phyloP scores from a whole-genome alignment of 768 basidiomycete genomes.

The Leccinum boreale region DNA sequence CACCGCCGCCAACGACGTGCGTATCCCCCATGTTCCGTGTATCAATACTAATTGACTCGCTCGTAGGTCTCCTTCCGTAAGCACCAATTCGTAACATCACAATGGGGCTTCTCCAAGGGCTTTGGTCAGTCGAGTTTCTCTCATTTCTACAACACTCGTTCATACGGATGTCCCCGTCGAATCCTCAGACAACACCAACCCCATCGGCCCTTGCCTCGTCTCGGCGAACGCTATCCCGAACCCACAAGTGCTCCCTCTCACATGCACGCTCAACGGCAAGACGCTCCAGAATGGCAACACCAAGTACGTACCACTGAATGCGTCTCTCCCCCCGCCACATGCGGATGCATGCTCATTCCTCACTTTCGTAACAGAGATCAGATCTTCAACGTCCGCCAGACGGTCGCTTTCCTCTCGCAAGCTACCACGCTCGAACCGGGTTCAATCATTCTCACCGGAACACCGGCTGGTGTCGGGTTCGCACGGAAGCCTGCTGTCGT shows the following conservation, averaged over 20 bases:
- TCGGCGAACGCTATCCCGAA: slow-evolving; percentile 60
- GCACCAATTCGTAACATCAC: slow-evolving; percentile 75
- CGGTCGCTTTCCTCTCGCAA: slow-evolving; percentile 78
- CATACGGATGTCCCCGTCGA: neutral
- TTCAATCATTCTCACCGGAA: slow-evolving; percentile 79
- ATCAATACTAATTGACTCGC: neutral
- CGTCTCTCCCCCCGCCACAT: no score
- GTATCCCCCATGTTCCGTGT: slow-evolving; percentile 1
- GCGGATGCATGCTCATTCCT: neutral
- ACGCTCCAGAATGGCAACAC: slow-evolving; percentile 75
- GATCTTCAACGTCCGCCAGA: slow-evolving; percentile 76
- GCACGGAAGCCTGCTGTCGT: slow-evolving; percentile 66
- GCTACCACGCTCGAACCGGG: slow-evolving; percentile 82
- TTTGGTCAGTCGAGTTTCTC: slow-evolving; percentile 52
- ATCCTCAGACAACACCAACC: slow-evolving; percentile 40
- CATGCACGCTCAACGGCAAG: slow-evolving; percentile 62
- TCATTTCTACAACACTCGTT: no score
- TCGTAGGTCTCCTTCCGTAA: slow-evolving; percentile 69
- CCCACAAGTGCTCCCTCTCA: slow-evolving; percentile 62
- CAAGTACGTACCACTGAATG: slow-evolving; percentile 39
- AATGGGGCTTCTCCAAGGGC: slow-evolving; percentile 87
- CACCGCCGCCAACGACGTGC: slow-evolving; percentile 75
- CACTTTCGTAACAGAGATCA: slow-evolving; percentile 52
- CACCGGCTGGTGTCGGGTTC: slow-evolving; percentile 81
- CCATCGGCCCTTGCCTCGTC: slow-evolving; percentile 80